Evolutionary conservation across 2,329 filamentous ascomycete genomes (phyloP).

Genomic region (Pyricularia sp.): DNA sequence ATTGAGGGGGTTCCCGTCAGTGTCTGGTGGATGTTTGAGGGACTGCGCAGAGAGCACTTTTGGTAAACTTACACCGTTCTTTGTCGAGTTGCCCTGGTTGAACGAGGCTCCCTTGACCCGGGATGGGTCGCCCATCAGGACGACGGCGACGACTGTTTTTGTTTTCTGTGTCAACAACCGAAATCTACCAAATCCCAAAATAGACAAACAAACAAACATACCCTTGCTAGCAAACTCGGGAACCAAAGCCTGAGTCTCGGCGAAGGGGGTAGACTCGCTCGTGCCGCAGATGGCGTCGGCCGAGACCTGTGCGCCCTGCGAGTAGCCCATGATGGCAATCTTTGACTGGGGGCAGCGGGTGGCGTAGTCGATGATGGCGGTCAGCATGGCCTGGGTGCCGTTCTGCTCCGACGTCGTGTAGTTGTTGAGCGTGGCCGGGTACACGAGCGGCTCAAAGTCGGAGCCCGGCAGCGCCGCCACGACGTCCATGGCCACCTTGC

Average conservation of each 20-base stretch:
- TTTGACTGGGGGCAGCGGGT: slow-evolving; percentile 44
- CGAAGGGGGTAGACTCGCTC: slow-evolving; percentile 10
- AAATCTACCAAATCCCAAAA: not conserved
- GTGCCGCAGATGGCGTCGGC: slow-evolving; percentile 20
- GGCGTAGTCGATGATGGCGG: slow-evolving; percentile 48
- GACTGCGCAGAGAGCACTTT: not conserved
- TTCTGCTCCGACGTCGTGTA: slow-evolving; percentile 50
- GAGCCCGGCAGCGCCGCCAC: slow-evolving; percentile 20
- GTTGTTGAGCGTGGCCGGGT: slow-evolving; percentile 49
- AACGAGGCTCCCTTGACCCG: slow-evolving; percentile 18
- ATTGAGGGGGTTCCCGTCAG: not conserved
- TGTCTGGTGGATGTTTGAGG: not conserved
- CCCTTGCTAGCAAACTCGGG: not conserved
- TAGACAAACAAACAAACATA: not conserved
- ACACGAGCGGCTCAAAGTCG: slow-evolving; percentile 27
- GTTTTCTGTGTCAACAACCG: not conserved
- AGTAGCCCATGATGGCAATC: slow-evolving; percentile 53
- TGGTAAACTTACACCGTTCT: slow-evolving; percentile 13
- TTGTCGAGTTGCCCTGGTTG: slow-evolving; percentile 20
- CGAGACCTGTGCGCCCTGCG: slow-evolving; percentile 32
- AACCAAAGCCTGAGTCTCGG: slow-evolving; percentile 10
- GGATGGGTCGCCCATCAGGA: slow-evolving; percentile 26
- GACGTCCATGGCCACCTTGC: slow-evolving; percentile 20
- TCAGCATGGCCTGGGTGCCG: slow-evolving; percentile 39
- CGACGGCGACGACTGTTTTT: slow-evolving; percentile 18